Conservation (phyloP, 2,329 filamentous ascomycete genomes). For the Trichoderma atrobrunneum region DNA sequence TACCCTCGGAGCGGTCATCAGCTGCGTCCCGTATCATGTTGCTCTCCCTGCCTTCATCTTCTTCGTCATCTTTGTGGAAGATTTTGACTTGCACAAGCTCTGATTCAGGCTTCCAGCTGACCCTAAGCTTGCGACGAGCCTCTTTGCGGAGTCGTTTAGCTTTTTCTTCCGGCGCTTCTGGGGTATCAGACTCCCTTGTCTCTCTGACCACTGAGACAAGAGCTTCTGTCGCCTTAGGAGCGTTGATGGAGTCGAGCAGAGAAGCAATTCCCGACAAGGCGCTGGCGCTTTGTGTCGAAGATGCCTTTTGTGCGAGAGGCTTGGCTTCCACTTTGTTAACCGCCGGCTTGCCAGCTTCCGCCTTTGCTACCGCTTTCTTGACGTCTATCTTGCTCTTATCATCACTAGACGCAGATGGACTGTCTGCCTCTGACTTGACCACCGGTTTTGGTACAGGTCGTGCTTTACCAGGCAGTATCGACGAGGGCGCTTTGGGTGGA, state of each 20-base stretch:
- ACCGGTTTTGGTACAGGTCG: slow-evolving; percentile 43
- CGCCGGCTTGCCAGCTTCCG: slow-evolving; percentile 23
- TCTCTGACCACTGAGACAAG: slow-evolving; percentile 52
- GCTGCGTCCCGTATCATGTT: slow-evolving; percentile 70
- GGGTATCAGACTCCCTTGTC: slow-evolving; percentile 43
- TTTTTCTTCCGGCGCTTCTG: slow-evolving; percentile 67
- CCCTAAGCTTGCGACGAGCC: slow-evolving; percentile 64
- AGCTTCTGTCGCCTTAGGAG: slow-evolving; percentile 38
- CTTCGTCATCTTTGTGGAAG: slow-evolving; percentile 69
- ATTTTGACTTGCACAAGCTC: slow-evolving; percentile 64
- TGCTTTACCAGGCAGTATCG: slow-evolving; percentile 49
- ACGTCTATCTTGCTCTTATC: slow-evolving; percentile 33
- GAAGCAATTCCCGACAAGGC: slow-evolving; percentile 52
- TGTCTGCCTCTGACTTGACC: slow-evolving; percentile 37
- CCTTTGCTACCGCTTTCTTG: slow-evolving; percentile 26
- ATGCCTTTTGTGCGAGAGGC: slow-evolving; percentile 29
- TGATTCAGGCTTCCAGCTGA: slow-evolving; percentile 67
- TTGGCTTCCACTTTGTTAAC: slow-evolving; percentile 32
- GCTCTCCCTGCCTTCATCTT: slow-evolving; percentile 64
- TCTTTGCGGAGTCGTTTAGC: slow-evolving; percentile 69
- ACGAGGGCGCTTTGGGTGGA: slow-evolving; percentile 32
- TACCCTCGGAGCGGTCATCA: slow-evolving; percentile 71
- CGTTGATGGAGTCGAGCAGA: slow-evolving; percentile 50
- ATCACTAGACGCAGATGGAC: slow-evolving; percentile 28
- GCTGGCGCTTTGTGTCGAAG: slow-evolving; percentile 30